Conservation (phyloP, 805 yeast species). For the Cyberlindnera amylophila region DNA sequence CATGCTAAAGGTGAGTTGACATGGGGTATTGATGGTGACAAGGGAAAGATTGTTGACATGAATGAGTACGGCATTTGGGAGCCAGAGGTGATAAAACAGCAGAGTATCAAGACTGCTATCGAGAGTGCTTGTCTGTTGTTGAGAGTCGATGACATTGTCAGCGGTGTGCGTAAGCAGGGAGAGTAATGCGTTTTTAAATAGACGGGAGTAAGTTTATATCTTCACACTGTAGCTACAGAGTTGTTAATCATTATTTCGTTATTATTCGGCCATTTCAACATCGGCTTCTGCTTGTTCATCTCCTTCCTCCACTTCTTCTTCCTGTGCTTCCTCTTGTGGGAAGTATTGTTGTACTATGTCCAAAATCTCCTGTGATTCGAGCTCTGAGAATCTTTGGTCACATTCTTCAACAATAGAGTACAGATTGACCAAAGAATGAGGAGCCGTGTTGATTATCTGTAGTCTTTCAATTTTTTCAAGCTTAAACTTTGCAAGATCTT, state of each 20-base stretch:
- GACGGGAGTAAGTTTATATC: not conserved
- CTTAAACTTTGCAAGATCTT: constrained; percentile 36
- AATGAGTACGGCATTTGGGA: constrained; percentile 96
- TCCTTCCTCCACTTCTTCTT: constrained; percentile 10
- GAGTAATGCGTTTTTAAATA: no score
- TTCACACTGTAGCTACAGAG: not conserved
- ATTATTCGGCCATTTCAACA: constrained; percentile 8
- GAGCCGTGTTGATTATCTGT: constrained; percentile 78
- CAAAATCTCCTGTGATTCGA: constrained; percentile 55
- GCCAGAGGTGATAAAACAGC: constrained; percentile 97
- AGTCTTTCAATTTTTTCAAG: constrained; percentile 80
- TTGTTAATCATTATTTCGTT: not conserved
- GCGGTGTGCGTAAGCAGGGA: constrained; percentile 73
- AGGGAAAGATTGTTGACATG: constrained; percentile 95
- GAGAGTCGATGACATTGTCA: constrained; percentile 96
- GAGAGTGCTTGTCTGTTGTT: constrained; percentile 93
- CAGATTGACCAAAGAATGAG: constrained; percentile 73
- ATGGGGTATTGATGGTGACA: constrained; percentile 92
- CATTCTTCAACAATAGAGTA: constrained; percentile 88
- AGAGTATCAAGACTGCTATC: constrained; percentile 94
- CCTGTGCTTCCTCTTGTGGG: constrained; percentile 34
- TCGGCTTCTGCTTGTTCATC: constrained; percentile 15
- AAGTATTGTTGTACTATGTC: constrained; percentile 50
- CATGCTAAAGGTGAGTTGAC: constrained; percentile 88
- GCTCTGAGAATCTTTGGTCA: constrained; percentile 77